Conservation (phyloP, 768 basidiomycete species). For the Calocybe indica region DNA sequence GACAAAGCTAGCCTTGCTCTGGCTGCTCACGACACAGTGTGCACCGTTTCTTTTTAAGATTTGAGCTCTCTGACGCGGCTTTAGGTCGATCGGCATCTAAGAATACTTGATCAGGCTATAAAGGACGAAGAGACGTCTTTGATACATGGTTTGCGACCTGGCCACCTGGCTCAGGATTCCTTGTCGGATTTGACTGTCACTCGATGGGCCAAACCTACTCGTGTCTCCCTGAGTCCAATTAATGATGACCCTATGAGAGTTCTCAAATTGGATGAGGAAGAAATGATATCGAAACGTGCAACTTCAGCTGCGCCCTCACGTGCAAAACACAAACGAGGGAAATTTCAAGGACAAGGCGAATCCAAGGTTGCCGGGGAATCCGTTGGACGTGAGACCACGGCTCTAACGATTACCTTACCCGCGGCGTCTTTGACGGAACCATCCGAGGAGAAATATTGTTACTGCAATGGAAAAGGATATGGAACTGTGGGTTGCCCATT, state of each 20-base stretch:
- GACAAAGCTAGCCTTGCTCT: conserved; percentile 77
- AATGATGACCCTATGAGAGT: conserved; percentile 14
- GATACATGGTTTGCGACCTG: conserved; percentile 19
- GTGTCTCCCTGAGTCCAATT: conserved; percentile 37
- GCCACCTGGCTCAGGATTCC: conserved; percentile 37
- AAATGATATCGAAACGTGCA: too few species aligned
- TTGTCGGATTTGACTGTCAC: conserved; percentile 61
- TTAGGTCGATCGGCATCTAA: conserved; percentile 77
- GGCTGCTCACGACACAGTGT: conserved; percentile 64
- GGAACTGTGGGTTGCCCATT: conserved; percentile 53
- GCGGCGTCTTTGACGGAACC: conserved; percentile 15
- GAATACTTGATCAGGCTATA: conserved; percentile 67
- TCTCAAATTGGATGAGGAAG: too few species aligned
- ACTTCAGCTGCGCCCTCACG: too few species aligned
- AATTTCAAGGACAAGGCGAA: too few species aligned
- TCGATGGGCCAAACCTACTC: conserved; percentile 40
- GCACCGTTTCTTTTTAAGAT: conserved; percentile 13
- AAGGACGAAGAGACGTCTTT: conserved; percentile 36
- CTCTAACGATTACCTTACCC: conserved; percentile 32
- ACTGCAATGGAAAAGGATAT: conserved; percentile 73
- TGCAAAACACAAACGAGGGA: too few species aligned
- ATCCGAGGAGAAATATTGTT: conserved; percentile 61
- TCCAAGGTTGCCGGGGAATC: too few species aligned
- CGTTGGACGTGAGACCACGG: conserved; percentile 6
- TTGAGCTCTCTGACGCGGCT: conserved; percentile 4